Evolutionary conservation across 345 rosid genomes (phyloP), one percentile per base, ranked within the genome.

Genomic region (Dipteronia sinensis): DNA sequence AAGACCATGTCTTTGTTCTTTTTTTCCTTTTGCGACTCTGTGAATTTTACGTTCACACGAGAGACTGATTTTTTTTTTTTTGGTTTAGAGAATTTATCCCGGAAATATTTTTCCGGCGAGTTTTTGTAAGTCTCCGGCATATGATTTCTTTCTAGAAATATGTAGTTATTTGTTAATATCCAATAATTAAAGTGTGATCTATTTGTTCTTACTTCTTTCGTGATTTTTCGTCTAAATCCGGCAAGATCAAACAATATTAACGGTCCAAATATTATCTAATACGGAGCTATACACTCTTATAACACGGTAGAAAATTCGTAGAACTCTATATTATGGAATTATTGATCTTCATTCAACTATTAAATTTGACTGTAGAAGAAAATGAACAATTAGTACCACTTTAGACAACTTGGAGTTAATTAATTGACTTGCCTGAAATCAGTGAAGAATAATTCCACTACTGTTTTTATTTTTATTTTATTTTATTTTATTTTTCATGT

Each of bases 101-200:
- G 84, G 87, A 77, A 69, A 74, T 16, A 15, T 2, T 65, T 76
- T 74, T 79, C 88, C 88, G 91, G 90, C 85, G 79, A 84, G 88
- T 65, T 88, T 86, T 74, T 69, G 80, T 80, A 77, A 65, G 69
- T 89, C 42, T 74, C 81, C 88, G 88, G 87, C 86, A 69, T 83
- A 85, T 71, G 90, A 91, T 89, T 85, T 88, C 92, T 87, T 90
- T 79, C 23, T 6, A 34, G n/a, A n/a, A 25, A 22, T 25, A 66
- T 23, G 34, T 56, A 56, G 87, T n/a, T n/a, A n/a, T n/a, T n/a
- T n/a, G n/a, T n/a, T 23, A 11, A 53, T n/a, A 34, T 12, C 29
- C 19, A 10, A n/a, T 16, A 23, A 47, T 69, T n/a, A 7, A 23
- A 25, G 2, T 42, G 9, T n/a, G 65, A 58, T 56, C 65, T 47